Conservation (phyloP, 768 basidiomycete genomes). For the Boletellus emodensis region DNA sequence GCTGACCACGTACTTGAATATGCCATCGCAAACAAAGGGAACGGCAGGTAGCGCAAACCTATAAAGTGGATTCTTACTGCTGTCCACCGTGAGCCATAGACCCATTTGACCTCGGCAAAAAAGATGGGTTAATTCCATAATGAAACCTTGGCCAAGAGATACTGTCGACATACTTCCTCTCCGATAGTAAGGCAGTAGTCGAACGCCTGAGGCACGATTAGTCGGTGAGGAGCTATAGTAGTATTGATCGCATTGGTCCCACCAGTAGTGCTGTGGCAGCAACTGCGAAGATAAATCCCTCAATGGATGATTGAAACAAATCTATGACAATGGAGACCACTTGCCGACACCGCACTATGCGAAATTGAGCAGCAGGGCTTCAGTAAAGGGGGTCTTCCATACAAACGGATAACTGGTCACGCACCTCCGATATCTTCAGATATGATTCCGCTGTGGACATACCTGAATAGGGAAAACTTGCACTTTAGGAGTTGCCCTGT, state of each 20-base stretch:
- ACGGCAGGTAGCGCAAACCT: constrained; percentile 21
- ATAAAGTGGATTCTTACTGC: constrained; percentile 16
- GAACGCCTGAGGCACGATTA: constrained; percentile 4
- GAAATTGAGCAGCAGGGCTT: too few species aligned
- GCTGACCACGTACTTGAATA: constrained; percentile 5
- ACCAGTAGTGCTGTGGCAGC: constrained; percentile 14
- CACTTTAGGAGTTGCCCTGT: too few species aligned
- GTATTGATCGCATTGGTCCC: background rate
- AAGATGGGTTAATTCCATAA: background rate
- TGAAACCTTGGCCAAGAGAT: background rate
- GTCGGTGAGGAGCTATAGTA: background rate
- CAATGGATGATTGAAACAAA: too few species aligned
- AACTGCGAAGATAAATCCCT: background rate
- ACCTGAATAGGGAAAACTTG: too few species aligned
- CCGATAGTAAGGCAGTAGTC: constrained; percentile 16
- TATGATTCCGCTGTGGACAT: too few species aligned
- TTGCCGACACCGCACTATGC: too few species aligned
- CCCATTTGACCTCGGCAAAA: constrained; percentile 14
- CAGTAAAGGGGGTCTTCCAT: too few species aligned
- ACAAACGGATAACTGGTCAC: too few species aligned
- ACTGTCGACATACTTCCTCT: constrained; percentile 5
- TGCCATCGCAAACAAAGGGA: constrained; percentile 13
- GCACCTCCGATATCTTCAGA: too few species aligned
- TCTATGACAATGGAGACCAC: too few species aligned
- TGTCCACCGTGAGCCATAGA: constrained; percentile 17